Evolutionary conservation across 345 rosid genomes (phyloP), one percentile per base, ranked within the genome.

Genomic region (Odontarrhena argentea): DNA sequence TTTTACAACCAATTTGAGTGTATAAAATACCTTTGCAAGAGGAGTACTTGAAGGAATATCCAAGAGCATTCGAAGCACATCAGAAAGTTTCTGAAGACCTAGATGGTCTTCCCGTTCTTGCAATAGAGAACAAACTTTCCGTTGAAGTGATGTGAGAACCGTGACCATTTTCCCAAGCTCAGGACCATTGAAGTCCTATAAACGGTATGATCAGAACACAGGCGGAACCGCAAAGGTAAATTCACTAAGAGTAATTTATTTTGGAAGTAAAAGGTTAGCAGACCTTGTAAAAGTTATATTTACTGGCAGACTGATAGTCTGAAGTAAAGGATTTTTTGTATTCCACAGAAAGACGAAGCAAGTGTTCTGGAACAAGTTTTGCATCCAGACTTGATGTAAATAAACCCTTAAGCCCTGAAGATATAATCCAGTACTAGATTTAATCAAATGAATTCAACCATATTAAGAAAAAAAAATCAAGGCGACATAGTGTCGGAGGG

Each of bases 221-320:
- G 37, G 35, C 22, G 10, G 26, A 71, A 4, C 36, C 7, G 36
- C 36, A 32, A 6, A 32, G 37, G 15, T 43, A 54, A 35, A 35
- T 32, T 32, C 72, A 18, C 2, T 55, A 48, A 24, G 51, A 68
- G 55, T 22, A 44, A 35, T 24, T 60, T 28, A 48, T 46, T 40
- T 1, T 22, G 64, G 69, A 37, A 41, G 74, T 44, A 60, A 35
- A 60, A 60, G 26, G 5, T 25, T 66, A 37, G 32, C 60, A 73
- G 75, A 93, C 98, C 99, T 94, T 94, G 66, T 94, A 94, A 79
- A 88, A 94, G 65, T 91, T 94, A 79, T 84, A 85, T 79, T 65
- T 78, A 46, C 59, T 22, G 66, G 79, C 76, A 60, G 77, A 63
- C 60, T 69, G 76, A 60, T 52, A 67, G 69, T 77, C 25, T 46